phyloP scores from a whole-genome alignment of 1,284 basidiomycete genomes.

The Neonothopanus nambi region DNA sequence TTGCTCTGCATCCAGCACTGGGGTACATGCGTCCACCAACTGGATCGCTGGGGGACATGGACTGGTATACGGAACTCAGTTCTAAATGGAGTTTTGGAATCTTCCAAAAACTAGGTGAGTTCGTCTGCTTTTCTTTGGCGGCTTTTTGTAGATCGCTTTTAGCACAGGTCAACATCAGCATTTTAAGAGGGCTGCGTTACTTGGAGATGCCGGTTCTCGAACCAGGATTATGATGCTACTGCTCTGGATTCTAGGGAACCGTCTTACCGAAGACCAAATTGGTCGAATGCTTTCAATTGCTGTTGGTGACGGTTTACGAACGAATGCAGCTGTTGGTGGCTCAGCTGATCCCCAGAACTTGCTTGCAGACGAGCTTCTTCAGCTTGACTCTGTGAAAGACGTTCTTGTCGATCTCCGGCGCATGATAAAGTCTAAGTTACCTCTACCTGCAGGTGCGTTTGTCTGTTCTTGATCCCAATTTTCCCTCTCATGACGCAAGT shows the following conservation, averaged over 20 bases:
- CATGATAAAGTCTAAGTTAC: constrained; percentile 15
- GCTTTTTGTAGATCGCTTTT: background rate
- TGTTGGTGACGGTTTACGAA: constrained; percentile 8
- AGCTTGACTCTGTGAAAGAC: constrained; percentile 6
- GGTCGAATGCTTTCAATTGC: constrained; percentile 12
- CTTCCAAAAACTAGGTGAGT: background rate
- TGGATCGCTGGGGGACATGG: constrained; percentile 10
- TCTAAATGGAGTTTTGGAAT: constrained; percentile 1
- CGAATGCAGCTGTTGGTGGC: background rate
- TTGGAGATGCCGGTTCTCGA: constrained; percentile 13
- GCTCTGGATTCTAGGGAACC: constrained; percentile 16
- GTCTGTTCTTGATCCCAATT: background rate
- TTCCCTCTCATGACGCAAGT: background rate
- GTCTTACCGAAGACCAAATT: constrained; percentile 10
- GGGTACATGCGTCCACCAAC: constrained; percentile 14
- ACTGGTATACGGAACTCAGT: constrained; percentile 15
- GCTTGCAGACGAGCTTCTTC: constrained; percentile 1
- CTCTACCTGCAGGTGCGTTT: constrained; percentile 9
- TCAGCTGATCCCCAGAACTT: no score
- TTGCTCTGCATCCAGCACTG: constrained; percentile 17
- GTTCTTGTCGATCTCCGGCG: constrained; percentile 9
- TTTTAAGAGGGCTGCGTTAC: constrained; percentile 10
- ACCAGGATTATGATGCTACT: constrained; percentile 17
- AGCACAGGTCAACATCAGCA: constrained; percentile 12
- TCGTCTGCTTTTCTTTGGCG: background rate